Evolutionary conservation across 1,139 yeast species (phyloP).

Genomic region (Groenewaldozyma sp.): DNA sequence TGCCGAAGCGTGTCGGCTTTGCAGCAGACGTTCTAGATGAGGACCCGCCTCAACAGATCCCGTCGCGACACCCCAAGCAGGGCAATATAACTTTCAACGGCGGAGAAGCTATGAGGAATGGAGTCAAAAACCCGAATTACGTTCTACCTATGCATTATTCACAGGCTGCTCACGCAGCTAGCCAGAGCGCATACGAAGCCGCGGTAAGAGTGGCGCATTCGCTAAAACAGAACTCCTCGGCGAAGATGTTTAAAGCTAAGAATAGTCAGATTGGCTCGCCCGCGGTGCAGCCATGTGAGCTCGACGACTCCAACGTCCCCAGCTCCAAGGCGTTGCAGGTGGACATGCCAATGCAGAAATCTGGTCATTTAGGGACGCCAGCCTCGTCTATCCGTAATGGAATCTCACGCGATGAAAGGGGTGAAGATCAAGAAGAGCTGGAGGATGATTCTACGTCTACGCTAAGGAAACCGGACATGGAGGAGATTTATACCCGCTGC

Average conservation of each 20-base stretch:
- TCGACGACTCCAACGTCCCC: conserved; percentile 24
- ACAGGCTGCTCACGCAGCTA: conserved; percentile 21
- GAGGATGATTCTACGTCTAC: too few relatives aligned
- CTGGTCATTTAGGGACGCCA: conserved; percentile 11
- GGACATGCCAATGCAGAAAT: conserved; percentile 21
- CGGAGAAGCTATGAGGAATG: conserved; percentile 25
- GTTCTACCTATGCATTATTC: conserved; percentile 21
- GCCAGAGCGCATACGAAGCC: conserved; percentile 26
- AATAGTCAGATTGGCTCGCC: conserved; percentile 6
- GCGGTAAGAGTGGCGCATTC: conserved; percentile 26
- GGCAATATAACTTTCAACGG: conserved; percentile 61
- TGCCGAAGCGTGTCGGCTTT: conserved; percentile 46
- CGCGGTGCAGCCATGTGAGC: conserved; percentile 13
- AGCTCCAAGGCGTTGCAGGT: conserved; percentile 11
- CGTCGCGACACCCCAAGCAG: conserved; percentile 70
- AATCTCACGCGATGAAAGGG: conserved; percentile 4
- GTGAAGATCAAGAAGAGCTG: conserved; percentile 11
- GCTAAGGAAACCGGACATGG: conserved; percentile 16
- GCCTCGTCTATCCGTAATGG: conserved; percentile 13
- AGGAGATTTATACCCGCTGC: conserved; percentile 65
- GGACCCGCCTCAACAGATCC: conserved; percentile 95
- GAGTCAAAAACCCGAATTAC: conserved; percentile 12
- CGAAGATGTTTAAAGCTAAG: neutral
- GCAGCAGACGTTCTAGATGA: conserved; percentile 56
- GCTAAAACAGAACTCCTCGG: conserved; percentile 8